Evolutionary conservation across 2,329 filamentous ascomycete species (phyloP), one percentile per base, ranked within the genome.

Genomic region (Didymella keratinophila): DNA sequence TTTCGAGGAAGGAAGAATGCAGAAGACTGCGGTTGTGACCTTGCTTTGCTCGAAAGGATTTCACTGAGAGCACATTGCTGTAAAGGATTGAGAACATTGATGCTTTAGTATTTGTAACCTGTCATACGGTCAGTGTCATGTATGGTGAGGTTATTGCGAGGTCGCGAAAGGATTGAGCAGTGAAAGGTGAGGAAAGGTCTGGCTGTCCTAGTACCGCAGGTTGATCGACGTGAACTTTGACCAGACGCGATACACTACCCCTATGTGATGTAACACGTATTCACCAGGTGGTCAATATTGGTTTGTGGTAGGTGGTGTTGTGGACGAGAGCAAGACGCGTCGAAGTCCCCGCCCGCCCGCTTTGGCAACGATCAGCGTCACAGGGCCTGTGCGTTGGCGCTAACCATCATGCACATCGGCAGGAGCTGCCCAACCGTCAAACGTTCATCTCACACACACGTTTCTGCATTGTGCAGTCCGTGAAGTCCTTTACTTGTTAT

Each of bases 401-500:
- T 48, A 46, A 37, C 18, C 11, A 27, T 16, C n/a, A 34, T 41
- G 44, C 30, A 20, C 25, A 10, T 45, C 56, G 50, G 50, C 45
- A 53, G 50, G 16, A 58, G 39, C 55, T 58, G 55, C 55, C 39
- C 32, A 41, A 34, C 11, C 9, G 48, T 27, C 25, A 7, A 49
- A 50, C 39, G 16, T 46, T 34, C 44, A 53, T 25, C 14, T 48
- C 36, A n/a, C 20, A 4, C 18, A 23, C 16, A 2, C 6, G 14
- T 2, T 28, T 7, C 5, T 28, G 41, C 16, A 9, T 25, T 44
- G 2, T 2, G 23, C 7, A 36, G 10, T 18, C 43, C 8, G 3
- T 32, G 16, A 30, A 20, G 20, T 30, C 23, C 39, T 23, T 4
- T 18, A 10, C 6, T 8, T 10, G 2, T 4, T 42, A 7, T 6